These are phyloP conservation scores for Candida dendrica DNA, from an alignment of 805 yeast genomes.

Conservation along the genomic window DNA sequence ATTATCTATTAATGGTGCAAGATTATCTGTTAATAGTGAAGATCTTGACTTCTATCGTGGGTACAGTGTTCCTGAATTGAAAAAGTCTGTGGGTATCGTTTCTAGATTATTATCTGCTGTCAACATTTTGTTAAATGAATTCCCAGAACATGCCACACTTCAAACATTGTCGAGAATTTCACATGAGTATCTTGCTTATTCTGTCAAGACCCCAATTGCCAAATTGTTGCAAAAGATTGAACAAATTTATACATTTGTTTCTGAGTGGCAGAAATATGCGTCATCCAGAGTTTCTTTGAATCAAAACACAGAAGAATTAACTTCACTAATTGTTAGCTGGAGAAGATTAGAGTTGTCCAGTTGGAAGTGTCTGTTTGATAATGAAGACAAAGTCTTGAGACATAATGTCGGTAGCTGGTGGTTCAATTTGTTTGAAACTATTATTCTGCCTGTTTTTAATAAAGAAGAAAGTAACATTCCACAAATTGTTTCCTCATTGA, in stretches of 20 bases:
- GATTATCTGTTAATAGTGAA: slow-evolving; percentile 17
- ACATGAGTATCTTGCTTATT: slow-evolving; percentile 55
- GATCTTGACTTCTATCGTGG: slow-evolving; percentile 63
- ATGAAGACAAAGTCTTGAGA: slow-evolving; percentile 47
- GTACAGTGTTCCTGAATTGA: slow-evolving; percentile 51
- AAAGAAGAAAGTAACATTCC: slow-evolving; percentile 26
- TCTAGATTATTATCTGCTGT: slow-evolving; percentile 39
- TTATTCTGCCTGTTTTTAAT: slow-evolving; percentile 43
- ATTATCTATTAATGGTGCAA: slow-evolving; percentile 24
- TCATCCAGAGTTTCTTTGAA: slow-evolving; percentile 65
- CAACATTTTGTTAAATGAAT: slow-evolving; percentile 43
- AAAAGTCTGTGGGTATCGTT: slow-evolving; percentile 45
- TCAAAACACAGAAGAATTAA: slow-evolving; percentile 46
- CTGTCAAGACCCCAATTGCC: slow-evolving; percentile 68
- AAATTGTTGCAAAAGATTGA: slow-evolving; percentile 75
- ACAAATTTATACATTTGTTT: slow-evolving; percentile 71
- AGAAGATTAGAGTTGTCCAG: slow-evolving; percentile 78
- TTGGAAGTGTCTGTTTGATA: slow-evolving; percentile 70
- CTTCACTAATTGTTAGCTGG: slow-evolving; percentile 80
- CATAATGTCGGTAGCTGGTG: slow-evolving; percentile 73
- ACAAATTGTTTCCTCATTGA: slow-evolving; percentile 51
- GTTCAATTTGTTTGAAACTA: slow-evolving; percentile 81
- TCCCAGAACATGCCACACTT: slow-evolving; percentile 96
- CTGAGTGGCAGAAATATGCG: slow-evolving; percentile 94
- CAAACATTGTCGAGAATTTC: slow-evolving; percentile 58